Conservation (phyloP, 495 filamentous ascomycete genomes). For the Podospora fimiseda region DNA sequence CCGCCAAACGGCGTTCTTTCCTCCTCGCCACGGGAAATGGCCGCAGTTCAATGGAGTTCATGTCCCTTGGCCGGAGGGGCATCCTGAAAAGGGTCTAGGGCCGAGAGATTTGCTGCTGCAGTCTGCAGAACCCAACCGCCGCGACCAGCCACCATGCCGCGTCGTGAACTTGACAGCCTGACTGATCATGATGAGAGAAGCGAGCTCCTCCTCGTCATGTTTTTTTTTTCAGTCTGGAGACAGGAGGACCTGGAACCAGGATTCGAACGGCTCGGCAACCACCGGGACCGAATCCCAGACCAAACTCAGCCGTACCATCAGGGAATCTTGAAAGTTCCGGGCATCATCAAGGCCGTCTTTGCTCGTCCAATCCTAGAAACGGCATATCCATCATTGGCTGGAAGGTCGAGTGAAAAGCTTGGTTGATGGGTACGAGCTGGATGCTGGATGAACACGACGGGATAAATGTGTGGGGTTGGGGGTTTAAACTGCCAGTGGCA, state of each 20-base stretch:
- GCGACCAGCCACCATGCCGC: constrained; percentile 3
- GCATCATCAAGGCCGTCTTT: too few species aligned
- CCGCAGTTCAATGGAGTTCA: constrained; percentile 24
- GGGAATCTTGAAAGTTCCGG: constrained; percentile 8
- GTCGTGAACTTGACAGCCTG: background rate
- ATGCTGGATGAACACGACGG: background rate
- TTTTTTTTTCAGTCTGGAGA: background rate
- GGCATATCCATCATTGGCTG: constrained; percentile 14
- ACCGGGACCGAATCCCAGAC: background rate
- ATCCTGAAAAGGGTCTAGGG: constrained; percentile 34
- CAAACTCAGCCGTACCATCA: background rate
- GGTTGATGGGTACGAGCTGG: constrained; percentile 15
- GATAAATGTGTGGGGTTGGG: constrained; percentile 10
- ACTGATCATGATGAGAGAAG: background rate
- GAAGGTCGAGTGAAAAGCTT: background rate
- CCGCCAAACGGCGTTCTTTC: constrained; percentile 1
- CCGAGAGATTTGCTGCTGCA: constrained; percentile 23
- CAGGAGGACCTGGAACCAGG: background rate
- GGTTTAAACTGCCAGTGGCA: constrained; percentile 16
- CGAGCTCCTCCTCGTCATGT: too few species aligned
- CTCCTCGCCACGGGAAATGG: constrained; percentile 13
- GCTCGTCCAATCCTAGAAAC: constrained; percentile 4
- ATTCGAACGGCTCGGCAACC: background rate
- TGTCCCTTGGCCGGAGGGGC: constrained; percentile 25
- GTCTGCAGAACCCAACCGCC: background rate